These are phyloP conservation scores for Leucogyrophana mollusca DNA, from an alignment of 768 basidiomycete genomes.

Conservation along the genomic window DNA sequence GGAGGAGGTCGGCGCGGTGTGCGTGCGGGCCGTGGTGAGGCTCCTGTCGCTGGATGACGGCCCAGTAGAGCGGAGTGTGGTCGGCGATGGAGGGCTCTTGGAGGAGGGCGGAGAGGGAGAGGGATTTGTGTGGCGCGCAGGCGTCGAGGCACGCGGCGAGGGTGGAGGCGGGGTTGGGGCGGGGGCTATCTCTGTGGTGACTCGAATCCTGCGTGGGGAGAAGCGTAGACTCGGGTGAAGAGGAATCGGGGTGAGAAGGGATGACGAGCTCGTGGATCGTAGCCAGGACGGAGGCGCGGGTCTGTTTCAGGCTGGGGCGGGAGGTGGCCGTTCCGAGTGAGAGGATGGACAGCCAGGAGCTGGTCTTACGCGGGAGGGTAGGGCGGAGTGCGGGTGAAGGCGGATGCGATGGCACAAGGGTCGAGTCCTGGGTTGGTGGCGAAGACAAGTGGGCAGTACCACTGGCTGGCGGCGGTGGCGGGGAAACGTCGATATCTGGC, in stretches of 20 bases:
- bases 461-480: too few relatives aligned
- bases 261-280: constrained; percentile 54
- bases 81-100: constrained; percentile 21
- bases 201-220: constrained; percentile 16
- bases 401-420: too few relatives aligned
- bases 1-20: constrained; percentile 40
- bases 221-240: too few relatives aligned
- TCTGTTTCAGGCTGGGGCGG: constrained; percentile 39
- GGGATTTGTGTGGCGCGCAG: constrained; percentile 43
- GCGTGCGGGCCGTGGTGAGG: too few relatives aligned
- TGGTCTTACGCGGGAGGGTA: too few relatives aligned
- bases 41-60: constrained; percentile 29
- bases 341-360: constrained; percentile 24
- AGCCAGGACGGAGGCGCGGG: constrained; percentile 49
- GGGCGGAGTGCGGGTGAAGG: too few relatives aligned
- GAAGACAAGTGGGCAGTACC: too few relatives aligned
- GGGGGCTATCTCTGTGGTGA: constrained; percentile 4
- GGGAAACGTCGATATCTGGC: too few relatives aligned
- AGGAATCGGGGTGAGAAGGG: constrained; percentile 16
- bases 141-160: constrained; percentile 61
- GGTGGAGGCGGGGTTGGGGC: constrained; percentile 38
- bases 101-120: constrained; percentile 34
- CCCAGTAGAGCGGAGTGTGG: constrained; percentile 32
- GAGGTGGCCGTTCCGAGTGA: constrained; percentile 24
- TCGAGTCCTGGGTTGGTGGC: too few relatives aligned